Evolutionary conservation across 2,329 filamentous ascomycete species (phyloP).

Genomic region (Fusarium clavum): DNA sequence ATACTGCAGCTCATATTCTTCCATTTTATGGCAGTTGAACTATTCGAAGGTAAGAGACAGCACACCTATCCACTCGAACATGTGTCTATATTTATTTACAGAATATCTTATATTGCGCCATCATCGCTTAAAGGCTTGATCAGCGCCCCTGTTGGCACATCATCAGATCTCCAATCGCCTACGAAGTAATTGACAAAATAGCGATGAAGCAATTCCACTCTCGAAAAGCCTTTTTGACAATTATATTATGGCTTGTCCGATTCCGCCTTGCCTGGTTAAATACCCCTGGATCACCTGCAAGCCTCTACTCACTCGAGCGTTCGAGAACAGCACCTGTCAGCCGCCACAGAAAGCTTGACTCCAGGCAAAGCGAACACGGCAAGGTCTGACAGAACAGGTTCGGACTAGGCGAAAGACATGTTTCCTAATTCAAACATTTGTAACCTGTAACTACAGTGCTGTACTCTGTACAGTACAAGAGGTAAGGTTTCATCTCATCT

Average conservation of each 20-base stretch:
- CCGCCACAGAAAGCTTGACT: background rate
- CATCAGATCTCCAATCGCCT: background rate
- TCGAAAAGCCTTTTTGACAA: background rate
- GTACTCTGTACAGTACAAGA: background rate
- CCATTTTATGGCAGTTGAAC: background rate
- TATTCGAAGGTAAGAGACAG: background rate
- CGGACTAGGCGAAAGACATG: background rate
- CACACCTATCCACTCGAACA: background rate
- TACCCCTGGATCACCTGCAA: background rate
- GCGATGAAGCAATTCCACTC: too few species aligned
- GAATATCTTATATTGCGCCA: background rate
- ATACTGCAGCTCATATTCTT: background rate
- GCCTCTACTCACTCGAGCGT: background rate
- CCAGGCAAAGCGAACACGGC: background rate
- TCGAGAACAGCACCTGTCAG: background rate
- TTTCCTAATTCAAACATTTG: background rate
- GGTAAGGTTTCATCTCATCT: background rate
- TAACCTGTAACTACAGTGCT: background rate
- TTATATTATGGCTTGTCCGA: background rate
- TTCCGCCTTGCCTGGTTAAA: background rate
- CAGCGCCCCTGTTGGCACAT: background rate
- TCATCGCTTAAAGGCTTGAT: slow-evolving; percentile 1
- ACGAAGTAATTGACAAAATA: background rate
- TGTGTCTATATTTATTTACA: background rate
- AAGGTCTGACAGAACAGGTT: background rate